Percentiles rank a stretch among this genome's conserved stretches.
Evolutionary conservation across 371 early-diverging fungal genomes (phyloP).

Genomic region (Syncephalastrum contaminatum): DNA sequence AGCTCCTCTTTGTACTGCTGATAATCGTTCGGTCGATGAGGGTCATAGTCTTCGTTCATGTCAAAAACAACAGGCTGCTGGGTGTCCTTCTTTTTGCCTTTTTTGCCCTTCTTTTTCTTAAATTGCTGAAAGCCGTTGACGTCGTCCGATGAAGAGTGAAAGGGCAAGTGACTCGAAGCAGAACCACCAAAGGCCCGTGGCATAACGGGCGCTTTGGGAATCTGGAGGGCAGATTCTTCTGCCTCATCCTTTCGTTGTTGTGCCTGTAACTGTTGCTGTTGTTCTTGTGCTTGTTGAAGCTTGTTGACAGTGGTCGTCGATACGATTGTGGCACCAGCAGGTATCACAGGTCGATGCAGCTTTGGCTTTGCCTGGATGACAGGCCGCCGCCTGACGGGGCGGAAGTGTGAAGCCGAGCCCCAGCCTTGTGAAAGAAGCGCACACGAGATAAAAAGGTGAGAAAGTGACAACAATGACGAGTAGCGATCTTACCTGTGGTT

Average conservation of each 20-base stretch:
- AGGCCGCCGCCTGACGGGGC: constrained; percentile 48
- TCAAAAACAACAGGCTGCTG: constrained; percentile 35
- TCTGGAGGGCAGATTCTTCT: neutral
- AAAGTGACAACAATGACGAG: neutral
- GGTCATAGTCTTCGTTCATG: constrained; percentile 60
- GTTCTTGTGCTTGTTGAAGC: constrained; percentile 11
- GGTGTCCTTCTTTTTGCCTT: constrained; percentile 18
- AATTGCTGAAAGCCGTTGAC: constrained; percentile 31
- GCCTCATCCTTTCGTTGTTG: neutral
- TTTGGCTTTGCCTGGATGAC: constrained; percentile 49
- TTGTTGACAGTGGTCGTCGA: constrained; percentile 36
- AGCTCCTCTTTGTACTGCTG: constrained; percentile 58
- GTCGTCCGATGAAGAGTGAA: constrained; percentile 30
- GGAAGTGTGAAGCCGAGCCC: constrained; percentile 42
- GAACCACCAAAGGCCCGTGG: neutral
- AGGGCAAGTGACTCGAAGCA: constrained; percentile 15
- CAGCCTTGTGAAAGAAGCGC: constrained; percentile 27
- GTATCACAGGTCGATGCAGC: constrained; percentile 40
- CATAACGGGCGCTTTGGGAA: neutral
- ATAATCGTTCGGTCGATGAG: constrained; percentile 62
- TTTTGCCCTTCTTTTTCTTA: constrained; percentile 27
- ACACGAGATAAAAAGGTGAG: neutral
- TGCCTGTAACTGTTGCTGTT: neutral
- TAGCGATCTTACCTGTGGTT: constrained; percentile 16
- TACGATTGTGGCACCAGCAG: constrained; percentile 42